Evolutionary conservation across 768 basidiomycete genomes (phyloP).

Genomic region (Kondoa malvinella): DNA sequence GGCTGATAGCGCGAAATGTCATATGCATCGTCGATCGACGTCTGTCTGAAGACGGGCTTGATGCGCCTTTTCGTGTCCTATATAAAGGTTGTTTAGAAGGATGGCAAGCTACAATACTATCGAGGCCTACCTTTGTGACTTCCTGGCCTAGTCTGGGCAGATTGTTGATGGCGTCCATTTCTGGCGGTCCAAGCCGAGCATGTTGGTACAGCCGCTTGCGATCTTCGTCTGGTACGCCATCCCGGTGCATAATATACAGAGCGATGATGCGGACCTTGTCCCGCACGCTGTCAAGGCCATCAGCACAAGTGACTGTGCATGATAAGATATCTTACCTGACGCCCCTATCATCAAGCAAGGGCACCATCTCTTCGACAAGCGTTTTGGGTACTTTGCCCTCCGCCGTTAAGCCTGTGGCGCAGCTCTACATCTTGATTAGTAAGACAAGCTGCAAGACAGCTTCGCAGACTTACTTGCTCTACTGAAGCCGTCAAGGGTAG

Average conservation of each 20-base stretch:
- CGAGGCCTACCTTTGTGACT: slow-evolving; percentile 50
- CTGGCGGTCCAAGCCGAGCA: slow-evolving; percentile 64
- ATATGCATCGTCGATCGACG: slow-evolving; percentile 75
- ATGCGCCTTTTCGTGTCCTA: slow-evolving; percentile 55
- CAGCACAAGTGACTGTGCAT: not conserved
- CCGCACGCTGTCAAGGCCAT: slow-evolving; percentile 41
- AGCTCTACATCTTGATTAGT: slow-evolving; percentile 44
- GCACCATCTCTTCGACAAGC: slow-evolving; percentile 97
- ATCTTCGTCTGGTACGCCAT: slow-evolving; percentile 98
- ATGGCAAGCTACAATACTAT: too few relatives aligned
- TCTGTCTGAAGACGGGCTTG: slow-evolving; percentile 45
- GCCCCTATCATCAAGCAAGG: slow-evolving; percentile 68
- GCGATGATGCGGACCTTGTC: slow-evolving; percentile 96
- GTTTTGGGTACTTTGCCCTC: slow-evolving; percentile 90
- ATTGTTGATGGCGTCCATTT: slow-evolving; percentile 86
- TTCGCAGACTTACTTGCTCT: slow-evolving; percentile 51
- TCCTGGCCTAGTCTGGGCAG: slow-evolving; percentile 64
- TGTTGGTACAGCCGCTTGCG: slow-evolving; percentile 86
- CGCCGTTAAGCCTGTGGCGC: slow-evolving; percentile 74
- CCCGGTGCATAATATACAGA: slow-evolving; percentile 80
- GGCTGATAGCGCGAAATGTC: slow-evolving; percentile 91
- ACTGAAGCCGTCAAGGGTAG: slow-evolving; percentile 66
- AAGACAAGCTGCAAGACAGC: not conserved
- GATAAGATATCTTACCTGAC: slow-evolving; percentile 46
- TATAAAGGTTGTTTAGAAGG: too few relatives aligned